phyloP scores from a whole-genome alignment of 2,329 filamentous ascomycete genomes.

The Colletotrichum filicis region DNA sequence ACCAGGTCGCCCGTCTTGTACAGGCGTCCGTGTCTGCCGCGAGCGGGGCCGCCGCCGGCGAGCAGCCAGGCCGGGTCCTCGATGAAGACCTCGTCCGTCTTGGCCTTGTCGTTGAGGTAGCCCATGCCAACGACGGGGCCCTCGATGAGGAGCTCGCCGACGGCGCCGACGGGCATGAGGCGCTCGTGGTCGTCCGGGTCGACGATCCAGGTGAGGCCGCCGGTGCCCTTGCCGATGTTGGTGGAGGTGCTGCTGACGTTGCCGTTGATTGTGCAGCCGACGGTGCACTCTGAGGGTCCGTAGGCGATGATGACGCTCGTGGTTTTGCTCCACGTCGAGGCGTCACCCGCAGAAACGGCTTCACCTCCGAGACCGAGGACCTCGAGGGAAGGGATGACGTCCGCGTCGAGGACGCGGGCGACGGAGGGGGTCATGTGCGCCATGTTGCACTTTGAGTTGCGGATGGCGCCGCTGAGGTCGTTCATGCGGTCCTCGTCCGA shows the following conservation, averaged over 20 bases:
- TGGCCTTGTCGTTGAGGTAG: constrained; percentile 68
- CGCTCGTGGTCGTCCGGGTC: constrained; percentile 58
- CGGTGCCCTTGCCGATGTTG: constrained; percentile 60
- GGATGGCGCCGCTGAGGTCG: constrained; percentile 57
- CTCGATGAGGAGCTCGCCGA: constrained; percentile 66
- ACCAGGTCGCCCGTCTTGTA: constrained; percentile 72
- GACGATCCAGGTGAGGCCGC: constrained; percentile 62
- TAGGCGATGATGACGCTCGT: constrained; percentile 63
- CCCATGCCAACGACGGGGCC: constrained; percentile 71
- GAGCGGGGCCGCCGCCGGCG: constrained; percentile 50
- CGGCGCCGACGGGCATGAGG: constrained; percentile 58
- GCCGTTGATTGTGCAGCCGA: constrained; percentile 61
- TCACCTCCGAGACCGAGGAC: constrained; percentile 63
- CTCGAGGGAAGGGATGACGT: constrained; percentile 57
- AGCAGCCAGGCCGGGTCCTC: constrained; percentile 63
- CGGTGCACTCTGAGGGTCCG: constrained; percentile 65
- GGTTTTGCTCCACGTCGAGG: constrained; percentile 56
- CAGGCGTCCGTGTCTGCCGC: constrained; percentile 55
- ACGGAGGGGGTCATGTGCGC: constrained; percentile 63
- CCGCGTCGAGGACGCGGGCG: constrained; percentile 56
- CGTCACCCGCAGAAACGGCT: constrained; percentile 62
- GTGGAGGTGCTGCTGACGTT: constrained; percentile 51
- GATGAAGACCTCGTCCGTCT: constrained; percentile 69
- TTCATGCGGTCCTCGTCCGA: constrained; percentile 65
- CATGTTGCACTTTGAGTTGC: constrained; percentile 57